Evolutionary conservation across 2,329 filamentous ascomycete species (phyloP), one percentile per base, ranked within the genome.

Genomic region (Esteya vermicola): DNA sequence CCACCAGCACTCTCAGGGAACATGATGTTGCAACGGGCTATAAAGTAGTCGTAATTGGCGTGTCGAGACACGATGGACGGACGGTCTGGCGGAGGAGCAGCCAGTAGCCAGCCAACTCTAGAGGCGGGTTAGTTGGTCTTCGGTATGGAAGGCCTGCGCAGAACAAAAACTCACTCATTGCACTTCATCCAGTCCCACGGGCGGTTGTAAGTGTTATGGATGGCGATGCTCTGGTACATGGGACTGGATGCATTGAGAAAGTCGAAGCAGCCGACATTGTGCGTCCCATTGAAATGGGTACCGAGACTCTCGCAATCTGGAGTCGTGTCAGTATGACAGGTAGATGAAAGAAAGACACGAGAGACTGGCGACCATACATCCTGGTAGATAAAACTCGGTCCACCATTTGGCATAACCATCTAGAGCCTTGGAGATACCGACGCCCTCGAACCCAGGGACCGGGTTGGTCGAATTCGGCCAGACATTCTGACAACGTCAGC

Each of bases 131-230:
- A 31, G 21, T 2, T 3, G 16, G 21, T 36, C 16, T 23, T 20
- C 6, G 9, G 9, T 16, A n/a, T 12, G 31, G 6, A 22, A 32
- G 8, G 30, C 16, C 9, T 13, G 4, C 22, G 5, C 12, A 10
- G 16, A 7, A 12, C 9, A 10, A 13, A 6, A 8, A 41, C 45
- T 32, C 12, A 45, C 40, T 63, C 58, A 52, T 74, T 73, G 57
- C 71, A 75, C 6, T 65, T 57, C 52, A 75, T 61, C 69, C 68
- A 75, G 13, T 59, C 54, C 68, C 68, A 75, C 47, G 72, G 69
- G 4, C 69, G 57, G 52, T 70, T 62, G 26, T 58, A 47, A 1
- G 46, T 45, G 49, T 73, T 74, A 48, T 45, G 42, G 1, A 54
- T 49, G 3, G 51, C 46, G 25, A 58, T 38, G 38, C 64, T 60